Conservation (phyloP, 768 basidiomycete genomes). For the Lactarius sanguifluus region DNA sequence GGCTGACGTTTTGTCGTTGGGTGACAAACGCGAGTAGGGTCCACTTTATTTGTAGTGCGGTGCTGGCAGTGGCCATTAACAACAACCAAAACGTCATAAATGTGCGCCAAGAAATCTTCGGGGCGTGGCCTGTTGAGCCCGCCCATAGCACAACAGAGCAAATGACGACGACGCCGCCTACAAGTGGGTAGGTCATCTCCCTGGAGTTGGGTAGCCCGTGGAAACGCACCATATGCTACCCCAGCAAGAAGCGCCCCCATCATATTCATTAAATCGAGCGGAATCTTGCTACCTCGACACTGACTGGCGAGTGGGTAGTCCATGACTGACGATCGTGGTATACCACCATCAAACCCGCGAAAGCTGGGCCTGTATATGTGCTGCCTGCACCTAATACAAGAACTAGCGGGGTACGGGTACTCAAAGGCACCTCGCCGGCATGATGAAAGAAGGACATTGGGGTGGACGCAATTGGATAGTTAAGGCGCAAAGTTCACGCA, state of each 20-base stretch:
- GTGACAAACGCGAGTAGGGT: slow-evolving; percentile 32
- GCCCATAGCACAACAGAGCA: slow-evolving; percentile 16
- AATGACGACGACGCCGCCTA: slow-evolving; percentile 31
- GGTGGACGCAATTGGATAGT: neutral
- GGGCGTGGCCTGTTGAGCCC: neutral
- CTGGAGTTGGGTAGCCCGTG: too few species aligned
- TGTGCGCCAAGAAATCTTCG: slow-evolving; percentile 10
- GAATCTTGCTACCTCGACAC: slow-evolving; percentile 6
- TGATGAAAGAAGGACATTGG: neutral
- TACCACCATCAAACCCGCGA: neutral
- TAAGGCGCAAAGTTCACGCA: neutral
- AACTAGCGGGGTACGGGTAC: slow-evolving; percentile 18
- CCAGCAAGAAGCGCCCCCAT: slow-evolving; percentile 33
- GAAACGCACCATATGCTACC: slow-evolving; percentile 33
- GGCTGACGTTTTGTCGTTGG: slow-evolving; percentile 30
- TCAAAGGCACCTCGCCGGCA: too few species aligned
- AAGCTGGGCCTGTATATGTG: slow-evolving; percentile 11
- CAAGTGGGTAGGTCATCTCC: neutral
- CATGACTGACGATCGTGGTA: slow-evolving; percentile 14
- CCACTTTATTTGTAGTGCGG: slow-evolving; percentile 25
- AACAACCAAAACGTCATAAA: slow-evolving; percentile 25
- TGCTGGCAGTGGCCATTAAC: slow-evolving; percentile 18
- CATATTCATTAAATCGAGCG: slow-evolving; percentile 25
- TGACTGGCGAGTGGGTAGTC: neutral
- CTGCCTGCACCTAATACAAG: slow-evolving; percentile 21